Evolutionary conservation across 352 stramenopile species (phyloP).

Genomic region (Aphanomyces euteiches): DNA sequence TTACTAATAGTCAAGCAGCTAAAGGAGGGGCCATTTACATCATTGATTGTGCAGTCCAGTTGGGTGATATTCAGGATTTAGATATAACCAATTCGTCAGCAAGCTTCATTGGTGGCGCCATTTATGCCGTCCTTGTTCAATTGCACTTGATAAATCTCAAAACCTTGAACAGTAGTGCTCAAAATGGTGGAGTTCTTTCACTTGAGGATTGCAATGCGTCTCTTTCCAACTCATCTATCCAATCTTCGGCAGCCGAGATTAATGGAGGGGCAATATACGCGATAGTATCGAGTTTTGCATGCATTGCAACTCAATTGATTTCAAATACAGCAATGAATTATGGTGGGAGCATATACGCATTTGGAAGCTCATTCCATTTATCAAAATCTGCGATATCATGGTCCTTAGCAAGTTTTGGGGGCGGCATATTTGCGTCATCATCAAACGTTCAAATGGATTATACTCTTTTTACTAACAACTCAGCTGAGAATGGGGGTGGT

Average conservation of each 20-base stretch:
- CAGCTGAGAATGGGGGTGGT: background rate
- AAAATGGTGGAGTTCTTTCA: background rate
- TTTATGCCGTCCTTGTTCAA: background rate
- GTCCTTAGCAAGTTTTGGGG: background rate
- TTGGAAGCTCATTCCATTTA: background rate
- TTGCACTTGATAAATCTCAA: background rate
- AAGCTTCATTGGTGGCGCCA: background rate
- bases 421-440: slow-evolving; percentile 11
- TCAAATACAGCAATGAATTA: background rate
- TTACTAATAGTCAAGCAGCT: background rate
- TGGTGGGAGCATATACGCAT: background rate
- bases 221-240: background rate
- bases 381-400: background rate
- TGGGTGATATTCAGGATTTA: background rate
- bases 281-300: background rate
- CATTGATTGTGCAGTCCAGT: slow-evolving; percentile 14
- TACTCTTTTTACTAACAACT: background rate
- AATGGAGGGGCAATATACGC: background rate
- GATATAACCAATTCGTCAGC: background rate
- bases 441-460: background rate
- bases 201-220: background rate
- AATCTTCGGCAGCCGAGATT: background rate
- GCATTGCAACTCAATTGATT: background rate
- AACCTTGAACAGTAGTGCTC: background rate
- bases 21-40: slow-evolving; percentile 27